Evolutionary conservation across 2,329 filamentous ascomycete genomes (phyloP).

Genomic region (Xylariales sp.): DNA sequence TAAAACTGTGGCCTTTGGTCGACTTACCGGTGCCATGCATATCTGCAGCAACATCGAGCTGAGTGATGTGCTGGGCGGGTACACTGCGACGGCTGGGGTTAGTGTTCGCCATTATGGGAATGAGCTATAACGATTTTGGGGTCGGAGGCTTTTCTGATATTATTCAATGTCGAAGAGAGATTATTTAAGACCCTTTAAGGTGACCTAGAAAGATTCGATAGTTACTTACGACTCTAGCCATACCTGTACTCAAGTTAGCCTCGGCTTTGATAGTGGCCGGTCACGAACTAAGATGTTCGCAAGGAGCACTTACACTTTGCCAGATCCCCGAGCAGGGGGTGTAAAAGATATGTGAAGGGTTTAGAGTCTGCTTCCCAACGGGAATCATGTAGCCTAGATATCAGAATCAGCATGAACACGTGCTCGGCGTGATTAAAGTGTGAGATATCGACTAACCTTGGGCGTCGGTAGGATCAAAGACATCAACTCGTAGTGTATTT

Average conservation of each 20-base stretch:
- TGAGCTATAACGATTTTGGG: neutral
- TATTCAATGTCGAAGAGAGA: neutral
- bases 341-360: constrained; percentile 70
- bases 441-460: constrained; percentile 33
- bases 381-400: constrained; percentile 64
- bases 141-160: neutral
- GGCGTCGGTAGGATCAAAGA: constrained; percentile 74
- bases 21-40: constrained; percentile 63
- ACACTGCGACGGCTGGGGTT: constrained; percentile 48
- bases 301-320: constrained; percentile 58
- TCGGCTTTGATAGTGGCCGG: neutral
- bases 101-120: neutral
- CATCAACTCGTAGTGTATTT: constrained; percentile 72
- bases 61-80: constrained; percentile 66
- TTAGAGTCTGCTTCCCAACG: constrained; percentile 72
- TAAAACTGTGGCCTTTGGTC: neutral
- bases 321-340: constrained; percentile 79
- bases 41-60: constrained; percentile 69
- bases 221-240: constrained; percentile 68
- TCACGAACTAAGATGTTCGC: neutral
- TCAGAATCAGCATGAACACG: constrained; percentile 3
- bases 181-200: neutral
- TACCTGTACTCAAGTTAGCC: constrained; percentile 58
- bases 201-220: neutral
- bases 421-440: neutral